Base-by-base conservation (phyloP, 2,329 filamentous ascomycete species). In the Nemania abortiva region DNA sequence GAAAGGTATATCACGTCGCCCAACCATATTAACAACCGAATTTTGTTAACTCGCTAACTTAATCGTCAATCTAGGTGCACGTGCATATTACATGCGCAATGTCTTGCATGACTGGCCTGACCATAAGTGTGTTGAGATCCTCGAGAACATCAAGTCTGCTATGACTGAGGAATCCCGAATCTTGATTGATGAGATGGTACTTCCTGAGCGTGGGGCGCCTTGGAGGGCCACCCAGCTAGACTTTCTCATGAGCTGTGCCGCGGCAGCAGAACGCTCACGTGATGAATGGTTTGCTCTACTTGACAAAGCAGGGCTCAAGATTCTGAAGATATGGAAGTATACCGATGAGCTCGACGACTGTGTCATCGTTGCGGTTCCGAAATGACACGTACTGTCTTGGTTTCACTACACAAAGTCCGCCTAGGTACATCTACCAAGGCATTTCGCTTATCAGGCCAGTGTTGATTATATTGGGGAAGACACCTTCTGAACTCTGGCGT, bases 121-220 rank as follows among this genome's bases (percentile, higher is more conserved):
- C 24, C 2, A 68, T 2, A 67, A 71, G 11, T 74, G 70, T 18
- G 29, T 68, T 3, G 61, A 73, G 27, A 74, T 74, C 3, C 59
- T 75, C 0, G 6, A 64, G 11, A 70, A 64, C 11, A 27, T 73
- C 24, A 75, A 70, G 37, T 11, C 52, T 9, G 62, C 34, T 1
- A 74, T 74, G 73, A 67, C 69, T 0, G 4, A 37, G 11, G 69
- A 74, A 1, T 73, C 72, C 0, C 55, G 64, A 2, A 29, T 72
- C 2, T 53, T 74, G 29, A 69, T 74, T 42, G 72, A 74, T 20
- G 72, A 74, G 10, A 73, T 74, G 50, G 68, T 72, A 6, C 66
- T 74, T n/a, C 66, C 71, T 3, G 71, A 74, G 37, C 18, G 60
- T 11, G 65, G 52, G 1, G 65, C 69, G 18, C 69, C 65, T 1